Evolutionary conservation across 768 basidiomycete species (phyloP).

Genomic region (Serendipita vermifera): DNA sequence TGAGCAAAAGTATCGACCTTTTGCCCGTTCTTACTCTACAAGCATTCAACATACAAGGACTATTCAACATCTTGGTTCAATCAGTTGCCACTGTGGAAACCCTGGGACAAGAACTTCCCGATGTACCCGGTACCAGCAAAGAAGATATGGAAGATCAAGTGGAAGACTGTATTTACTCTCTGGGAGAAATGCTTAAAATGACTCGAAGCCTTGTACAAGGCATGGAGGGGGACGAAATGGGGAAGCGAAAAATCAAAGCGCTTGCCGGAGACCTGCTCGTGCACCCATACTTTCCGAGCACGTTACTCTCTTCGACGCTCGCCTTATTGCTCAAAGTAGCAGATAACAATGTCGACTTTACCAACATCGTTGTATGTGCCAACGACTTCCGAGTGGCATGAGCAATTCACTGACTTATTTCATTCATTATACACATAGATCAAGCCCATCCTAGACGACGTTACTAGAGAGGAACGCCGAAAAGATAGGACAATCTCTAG

Average conservation of each 20-base stretch:
- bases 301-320: background rate
- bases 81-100: background rate
- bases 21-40: conserved; percentile 77
- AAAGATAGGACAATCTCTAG: background rate
- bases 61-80: conserved; percentile 47
- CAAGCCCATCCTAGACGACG: background rate
- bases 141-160: conserved; percentile 1
- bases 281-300: background rate
- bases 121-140: background rate
- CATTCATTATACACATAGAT: background rate
- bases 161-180: conserved; percentile 1
- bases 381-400: background rate
- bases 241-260: background rate
- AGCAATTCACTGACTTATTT: background rate
- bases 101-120: background rate
- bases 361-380: background rate
- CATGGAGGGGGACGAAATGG: background rate
- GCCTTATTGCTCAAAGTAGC: background rate
- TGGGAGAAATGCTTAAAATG: background rate
- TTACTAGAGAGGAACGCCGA: background rate
- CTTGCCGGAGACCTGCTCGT: background rate
- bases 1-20: conserved; percentile 46
- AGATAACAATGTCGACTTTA: background rate
- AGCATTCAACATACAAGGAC: conserved; percentile 58
- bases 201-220: background rate